Base-by-base conservation (phyloP, 2,329 filamentous ascomycete species). In the Neonectria magnoliae region DNA sequence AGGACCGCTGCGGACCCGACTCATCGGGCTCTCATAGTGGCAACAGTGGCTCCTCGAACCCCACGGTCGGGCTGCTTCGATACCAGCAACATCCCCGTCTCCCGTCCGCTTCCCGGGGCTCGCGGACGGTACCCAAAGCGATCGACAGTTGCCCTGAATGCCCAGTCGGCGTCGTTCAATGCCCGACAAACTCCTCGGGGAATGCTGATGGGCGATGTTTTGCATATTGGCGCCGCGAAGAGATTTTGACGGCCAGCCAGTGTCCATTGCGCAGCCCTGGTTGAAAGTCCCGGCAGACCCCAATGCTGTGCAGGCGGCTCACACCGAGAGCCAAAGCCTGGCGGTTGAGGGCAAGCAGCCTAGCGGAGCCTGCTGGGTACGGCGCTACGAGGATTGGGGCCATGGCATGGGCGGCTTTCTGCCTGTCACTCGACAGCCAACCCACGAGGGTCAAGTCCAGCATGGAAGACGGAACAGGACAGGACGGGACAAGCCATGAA, bases 1-100 rank as follows among this genome's bases (percentile, higher is more conserved):
- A 45, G 27, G 60, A 56, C 57, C 29, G 33, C 50, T 42, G 38
- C 38, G n/a, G 56, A 56, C 31, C 38, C 57, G 57, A 57, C 58
- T 65, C 68, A 54, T 73, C 60, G 42, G 71, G 71, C 68, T 69
- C 60, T 56, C 61, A 50, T 22, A 44, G 60, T 65, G 60, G 62
- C 61, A 58, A 50, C 25, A 44, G 60, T 65, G 60, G 62, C 62
- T 59, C 48, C 60, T 20, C 22, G 44, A 54, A 48, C 51, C 58
- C 63, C 61, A 60, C 51, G 57, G 50, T 68, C 57, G 31, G 67
- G 67, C 62, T 66, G 47, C 58, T 54, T 66, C 54, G 51, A 67
- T 56, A 44, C 60, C 59, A 59, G 65, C 65, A 52, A 57, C 53
- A 69, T 65, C 56, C 65, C 64, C 57, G 66, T 59, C 31, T 18